A percentile compares a stretch with the other conserved stretches of the same genome.
phyloP scores from a whole-genome alignment of 805 yeast species.

The Komagataella pastoris region DNA sequence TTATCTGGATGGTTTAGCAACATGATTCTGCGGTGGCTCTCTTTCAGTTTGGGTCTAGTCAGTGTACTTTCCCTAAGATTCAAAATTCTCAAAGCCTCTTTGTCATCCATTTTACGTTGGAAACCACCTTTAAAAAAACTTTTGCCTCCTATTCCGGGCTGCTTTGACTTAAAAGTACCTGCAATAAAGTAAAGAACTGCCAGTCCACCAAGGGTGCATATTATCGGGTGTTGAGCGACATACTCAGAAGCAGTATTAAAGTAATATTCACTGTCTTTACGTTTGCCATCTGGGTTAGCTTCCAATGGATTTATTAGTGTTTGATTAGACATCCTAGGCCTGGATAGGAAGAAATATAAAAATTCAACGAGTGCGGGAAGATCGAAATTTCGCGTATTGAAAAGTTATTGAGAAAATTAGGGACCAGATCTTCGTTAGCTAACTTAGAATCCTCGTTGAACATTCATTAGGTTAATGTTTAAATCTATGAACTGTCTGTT shows the following conservation, averaged over 20 bases:
- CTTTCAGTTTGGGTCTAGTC: constrained; percentile 54
- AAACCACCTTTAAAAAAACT: constrained; percentile 80
- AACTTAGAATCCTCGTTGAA: too few species aligned
- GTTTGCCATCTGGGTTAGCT: constrained; percentile 31
- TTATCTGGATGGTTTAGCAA: constrained; percentile 87
- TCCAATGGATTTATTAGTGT: constrained; percentile 28
- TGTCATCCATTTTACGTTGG: constrained; percentile 80
- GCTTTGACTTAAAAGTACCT: constrained; percentile 50
- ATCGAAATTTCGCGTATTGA: neutral
- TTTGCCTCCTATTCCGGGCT: constrained; percentile 54
- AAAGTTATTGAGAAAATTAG: too few species aligned
- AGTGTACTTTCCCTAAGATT: constrained; percentile 57
- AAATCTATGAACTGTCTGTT: too few species aligned
- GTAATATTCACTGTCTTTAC: constrained; percentile 32
- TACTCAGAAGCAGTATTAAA: constrained; percentile 46
- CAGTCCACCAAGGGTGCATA: constrained; percentile 59
- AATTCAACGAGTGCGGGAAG: neutral
- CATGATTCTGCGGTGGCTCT: constrained; percentile 75
- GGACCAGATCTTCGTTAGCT: too few species aligned
- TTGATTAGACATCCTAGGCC: neutral
- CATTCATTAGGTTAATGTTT: too few species aligned
- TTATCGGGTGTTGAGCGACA: constrained; percentile 65
- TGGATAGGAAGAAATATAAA: too few species aligned
- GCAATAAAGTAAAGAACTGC: constrained; percentile 51
- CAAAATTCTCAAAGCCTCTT: constrained; percentile 79